These are phyloP conservation scores for Lepidium sativum DNA, from an alignment of 345 rosid genomes.

Conservation along the genomic window DNA sequence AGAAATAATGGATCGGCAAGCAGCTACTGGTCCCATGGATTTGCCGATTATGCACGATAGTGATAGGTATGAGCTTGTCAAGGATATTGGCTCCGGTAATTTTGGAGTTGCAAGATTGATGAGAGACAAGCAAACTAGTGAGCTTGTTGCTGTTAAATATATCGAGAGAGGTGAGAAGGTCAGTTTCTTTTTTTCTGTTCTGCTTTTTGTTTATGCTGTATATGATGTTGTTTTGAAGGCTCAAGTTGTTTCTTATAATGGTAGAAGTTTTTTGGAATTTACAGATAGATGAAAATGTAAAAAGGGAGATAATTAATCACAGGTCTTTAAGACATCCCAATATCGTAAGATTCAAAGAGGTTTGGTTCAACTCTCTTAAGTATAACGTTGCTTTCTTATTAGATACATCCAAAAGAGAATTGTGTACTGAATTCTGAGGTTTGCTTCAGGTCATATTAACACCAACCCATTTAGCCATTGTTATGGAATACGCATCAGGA, in stretches of 20 bases:
- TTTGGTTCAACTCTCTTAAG: slow-evolving; percentile 16
- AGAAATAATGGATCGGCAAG: slow-evolving; percentile 61
- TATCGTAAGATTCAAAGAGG: slow-evolving; percentile 92
- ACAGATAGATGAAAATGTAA: slow-evolving; percentile 96
- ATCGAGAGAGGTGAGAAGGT: slow-evolving; percentile 96
- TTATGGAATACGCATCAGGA: slow-evolving; percentile 89
- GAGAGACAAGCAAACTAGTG: slow-evolving; percentile 69
- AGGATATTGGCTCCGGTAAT: slow-evolving; percentile 81
- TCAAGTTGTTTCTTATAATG: not conserved
- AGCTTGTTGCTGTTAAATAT: slow-evolving; percentile 88
- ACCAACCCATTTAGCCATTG: slow-evolving; percentile 72
- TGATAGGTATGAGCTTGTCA: slow-evolving; percentile 59
- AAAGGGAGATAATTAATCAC: slow-evolving; percentile 89
- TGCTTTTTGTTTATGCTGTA: not conserved
- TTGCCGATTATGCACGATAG: slow-evolving; percentile 37
- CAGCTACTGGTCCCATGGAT: slow-evolving; percentile 75
- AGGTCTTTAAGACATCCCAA: slow-evolving; percentile 87
- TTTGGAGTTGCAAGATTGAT: slow-evolving; percentile 88
- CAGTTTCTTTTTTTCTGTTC: not conserved
- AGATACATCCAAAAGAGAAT: not conserved
- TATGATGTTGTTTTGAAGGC: not conserved
- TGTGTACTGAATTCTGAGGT: not conserved
- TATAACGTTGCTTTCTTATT: not conserved
- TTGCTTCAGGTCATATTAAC: slow-evolving; percentile 54
- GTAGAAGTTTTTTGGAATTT: not conserved